Base-by-base conservation (phyloP, 2,329 filamentous ascomycete genomes). In the Beauveria australis region DNA sequence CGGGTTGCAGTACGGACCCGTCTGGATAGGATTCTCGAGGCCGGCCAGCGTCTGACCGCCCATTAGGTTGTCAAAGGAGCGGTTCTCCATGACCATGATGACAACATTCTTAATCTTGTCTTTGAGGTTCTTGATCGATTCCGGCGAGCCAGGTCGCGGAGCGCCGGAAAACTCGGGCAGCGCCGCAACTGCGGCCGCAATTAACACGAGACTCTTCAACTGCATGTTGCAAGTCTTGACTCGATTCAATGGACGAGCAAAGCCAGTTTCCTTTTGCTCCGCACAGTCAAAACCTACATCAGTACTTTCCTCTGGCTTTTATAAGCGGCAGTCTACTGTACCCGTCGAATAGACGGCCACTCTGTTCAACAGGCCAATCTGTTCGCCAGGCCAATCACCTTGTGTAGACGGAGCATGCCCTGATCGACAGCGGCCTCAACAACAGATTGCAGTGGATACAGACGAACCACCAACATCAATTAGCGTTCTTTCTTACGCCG, bases 81-180 rank as follows among this genome's bases (percentile, higher is more conserved):
- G 75, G 65, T 78, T 78, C 65, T 77, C 76, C 71, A 76, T 72
- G 10, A 78, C 76, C 19, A 80, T 68, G 28, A 79, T 73, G 52
- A 80, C 77, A 6, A 78, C 76, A 64, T 77, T 76, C 67, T 79
- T 79, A 67, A 80, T 79, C 60, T 75, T 75, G 43, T 64, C 66
- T 60, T 70, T 72, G 66, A 69, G 62, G 60, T 66, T 67, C 19
- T 59, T 46, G 59, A 69, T 64, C 10, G 66, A 67, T 28, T 59
- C 59, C 7, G 58, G 41, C 10, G 64, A 65, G 24, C 63, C 61
- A 9, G 54, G 40, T 9, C 18, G 58, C 26, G 19, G 41, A 33
- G 30, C 16, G 12, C 49, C 51, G 3, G 41, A 14, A 6, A 33
- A 37, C 1, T 40, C 30, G 3, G 51, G 44, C 14, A 44, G 51